A percentile compares a stretch with the other conserved stretches of the same genome.
phyloP scores from a whole-genome alignment of 495 filamentous ascomycete genomes.

The Astrocystis sublimbata region DNA sequence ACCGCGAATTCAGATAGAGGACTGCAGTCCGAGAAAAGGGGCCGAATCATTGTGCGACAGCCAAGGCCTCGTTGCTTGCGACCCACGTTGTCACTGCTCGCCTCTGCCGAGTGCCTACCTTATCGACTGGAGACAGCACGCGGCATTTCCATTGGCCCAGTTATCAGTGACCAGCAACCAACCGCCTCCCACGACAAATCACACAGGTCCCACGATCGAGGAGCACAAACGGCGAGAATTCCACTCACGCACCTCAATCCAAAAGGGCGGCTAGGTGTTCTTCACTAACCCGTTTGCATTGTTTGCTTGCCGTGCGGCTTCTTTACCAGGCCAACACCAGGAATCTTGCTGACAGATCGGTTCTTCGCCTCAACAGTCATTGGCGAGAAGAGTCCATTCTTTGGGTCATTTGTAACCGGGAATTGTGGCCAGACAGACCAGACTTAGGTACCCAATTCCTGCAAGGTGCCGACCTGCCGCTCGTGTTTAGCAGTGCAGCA shows the following conservation, averaged over 20 bases:
- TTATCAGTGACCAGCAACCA: constrained; percentile 13
- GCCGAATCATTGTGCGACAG: constrained; percentile 7
- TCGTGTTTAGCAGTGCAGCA: constrained; percentile 15
- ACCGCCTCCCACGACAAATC: constrained; percentile 9
- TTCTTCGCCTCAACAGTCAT: not conserved
- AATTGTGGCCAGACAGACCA: constrained; percentile 10
- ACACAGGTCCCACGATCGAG: constrained; percentile 3
- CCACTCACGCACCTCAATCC: constrained; percentile 7
- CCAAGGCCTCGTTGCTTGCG: constrained; percentile 9
- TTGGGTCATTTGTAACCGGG: not conserved
- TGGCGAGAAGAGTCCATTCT: not conserved
- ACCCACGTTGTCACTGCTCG: constrained; percentile 15
- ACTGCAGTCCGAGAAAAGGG: constrained; percentile 8
- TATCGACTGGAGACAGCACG: constrained; percentile 7
- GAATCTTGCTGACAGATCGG: not conserved
- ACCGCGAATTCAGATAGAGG: constrained; percentile 12
- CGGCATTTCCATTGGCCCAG: constrained; percentile 11
- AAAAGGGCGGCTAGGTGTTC: not conserved
- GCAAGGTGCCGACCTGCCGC: constrained; percentile 12
- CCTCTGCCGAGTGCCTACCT: constrained; percentile 13
- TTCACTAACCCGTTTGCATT: not conserved
- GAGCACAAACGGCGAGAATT: constrained; percentile 5
- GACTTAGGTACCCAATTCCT: constrained; percentile 5
- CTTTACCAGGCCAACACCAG: not conserved
- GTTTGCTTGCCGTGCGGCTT: not conserved